Conservation (phyloP, 371 early-diverging fungal species). For the Sporodiniella umbellata region DNA sequence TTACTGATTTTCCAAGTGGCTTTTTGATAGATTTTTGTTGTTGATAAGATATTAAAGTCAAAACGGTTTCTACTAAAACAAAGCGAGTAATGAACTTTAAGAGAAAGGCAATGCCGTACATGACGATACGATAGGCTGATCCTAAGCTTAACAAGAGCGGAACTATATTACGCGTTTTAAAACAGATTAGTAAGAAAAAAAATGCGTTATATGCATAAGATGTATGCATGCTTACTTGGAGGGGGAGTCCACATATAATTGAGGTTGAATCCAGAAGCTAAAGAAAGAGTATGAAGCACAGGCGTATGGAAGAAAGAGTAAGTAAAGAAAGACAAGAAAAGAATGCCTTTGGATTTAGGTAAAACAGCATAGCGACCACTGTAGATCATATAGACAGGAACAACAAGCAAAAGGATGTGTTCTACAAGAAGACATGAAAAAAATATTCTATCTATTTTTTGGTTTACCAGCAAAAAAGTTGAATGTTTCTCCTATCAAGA, state of each 20-base stretch:
- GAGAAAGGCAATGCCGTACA: slow-evolving; percentile 31
- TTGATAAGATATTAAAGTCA: slow-evolving; percentile 17
- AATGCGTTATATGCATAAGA: too few relatives aligned
- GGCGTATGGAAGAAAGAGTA: slow-evolving; percentile 59
- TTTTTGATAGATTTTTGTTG: not conserved
- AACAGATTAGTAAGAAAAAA: too few relatives aligned
- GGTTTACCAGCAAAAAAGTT: slow-evolving; percentile 60
- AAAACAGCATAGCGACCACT: slow-evolving; percentile 54
- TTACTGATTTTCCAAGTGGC: not conserved
- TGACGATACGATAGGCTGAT: slow-evolving; percentile 34
- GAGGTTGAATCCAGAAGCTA: slow-evolving; percentile 53
- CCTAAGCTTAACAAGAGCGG: slow-evolving; percentile 37
- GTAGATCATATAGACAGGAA: slow-evolving; percentile 60
- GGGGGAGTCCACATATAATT: slow-evolving; percentile 63
- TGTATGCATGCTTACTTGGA: slow-evolving; percentile 38
- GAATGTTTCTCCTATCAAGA: slow-evolving; percentile 51
- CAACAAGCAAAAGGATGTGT: slow-evolving; percentile 49
- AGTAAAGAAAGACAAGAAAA: slow-evolving; percentile 52
- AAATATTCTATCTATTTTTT: not conserved
- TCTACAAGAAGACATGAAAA: slow-evolving; percentile 28
- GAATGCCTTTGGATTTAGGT: slow-evolving; percentile 48
- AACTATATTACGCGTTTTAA: slow-evolving; percentile 16
- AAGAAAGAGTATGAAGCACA: slow-evolving; percentile 47
- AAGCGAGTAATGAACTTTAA: slow-evolving; percentile 32
- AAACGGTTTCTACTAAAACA: slow-evolving; percentile 14